These are phyloP conservation scores for Paramecium biaurelia DNA, from an alignment of 73 alveolate species.

Conservation along the genomic window DNA sequence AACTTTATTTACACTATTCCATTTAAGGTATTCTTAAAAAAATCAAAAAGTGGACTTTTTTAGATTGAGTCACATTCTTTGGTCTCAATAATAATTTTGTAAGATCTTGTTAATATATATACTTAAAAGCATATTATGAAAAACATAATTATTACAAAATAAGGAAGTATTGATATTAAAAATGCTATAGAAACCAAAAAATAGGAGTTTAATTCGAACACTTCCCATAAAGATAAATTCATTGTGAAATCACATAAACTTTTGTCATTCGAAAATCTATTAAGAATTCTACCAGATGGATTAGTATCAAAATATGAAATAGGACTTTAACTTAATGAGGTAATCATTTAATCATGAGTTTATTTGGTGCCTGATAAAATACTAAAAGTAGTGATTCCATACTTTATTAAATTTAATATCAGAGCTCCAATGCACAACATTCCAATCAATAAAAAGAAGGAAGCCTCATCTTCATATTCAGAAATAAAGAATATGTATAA, in stretches of 20 bases:
- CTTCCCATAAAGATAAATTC: background rate
- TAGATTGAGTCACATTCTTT: background rate
- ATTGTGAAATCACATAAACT: background rate
- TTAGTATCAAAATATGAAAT: conserved; percentile 66
- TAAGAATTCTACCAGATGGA: conserved; percentile 75
- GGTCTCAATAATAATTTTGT: background rate
- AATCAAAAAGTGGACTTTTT: background rate
- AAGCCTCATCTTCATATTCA: background rate
- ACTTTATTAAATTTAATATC: background rate
- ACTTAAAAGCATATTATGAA: background rate
- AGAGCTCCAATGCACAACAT: background rate
- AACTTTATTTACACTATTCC: background rate
- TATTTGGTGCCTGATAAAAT: background rate
- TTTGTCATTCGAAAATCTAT: conserved; percentile 66
- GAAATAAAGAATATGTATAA: background rate
- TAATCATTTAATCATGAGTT: conserved; percentile 41
- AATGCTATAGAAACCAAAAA: background rate
- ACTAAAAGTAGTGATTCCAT: background rate
- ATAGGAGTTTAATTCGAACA: background rate
- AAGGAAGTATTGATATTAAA: background rate
- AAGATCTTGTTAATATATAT: background rate
- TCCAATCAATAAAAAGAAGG: background rate
- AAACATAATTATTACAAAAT: background rate
- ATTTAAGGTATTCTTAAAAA: background rate
- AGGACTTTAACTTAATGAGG: conserved; percentile 37